Evolutionary conservation across 768 basidiomycete species (phyloP).

Genomic region (Pleurotus citrinopileatus): DNA sequence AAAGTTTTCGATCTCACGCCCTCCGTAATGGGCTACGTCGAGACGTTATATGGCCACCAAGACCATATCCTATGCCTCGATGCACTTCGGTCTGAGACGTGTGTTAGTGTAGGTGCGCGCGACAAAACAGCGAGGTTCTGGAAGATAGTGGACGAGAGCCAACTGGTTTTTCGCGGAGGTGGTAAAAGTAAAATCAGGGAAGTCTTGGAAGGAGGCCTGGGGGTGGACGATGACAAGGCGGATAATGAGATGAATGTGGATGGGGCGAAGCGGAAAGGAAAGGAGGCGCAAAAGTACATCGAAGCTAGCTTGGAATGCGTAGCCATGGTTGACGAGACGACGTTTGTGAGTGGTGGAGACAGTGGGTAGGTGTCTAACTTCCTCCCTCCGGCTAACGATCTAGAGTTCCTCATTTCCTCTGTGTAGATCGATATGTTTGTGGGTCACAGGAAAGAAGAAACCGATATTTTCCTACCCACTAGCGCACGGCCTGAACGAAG

Average conservation of each 20-base stretch:
- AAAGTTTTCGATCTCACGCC: slow-evolving; percentile 78
- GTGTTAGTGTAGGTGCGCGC: slow-evolving; percentile 83
- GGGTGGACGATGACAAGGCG: slow-evolving; percentile 56
- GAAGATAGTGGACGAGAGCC: slow-evolving; percentile 95
- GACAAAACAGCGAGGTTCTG: slow-evolving; percentile 93
- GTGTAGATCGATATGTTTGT: slow-evolving; percentile 85
- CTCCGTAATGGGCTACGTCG: slow-evolving; percentile 86
- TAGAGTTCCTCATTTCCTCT: background rate
- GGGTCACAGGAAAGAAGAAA: slow-evolving; percentile 93
- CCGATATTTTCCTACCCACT: slow-evolving; percentile 84
- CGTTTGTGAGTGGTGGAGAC: slow-evolving; percentile 92
- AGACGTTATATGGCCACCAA: slow-evolving; percentile 97
- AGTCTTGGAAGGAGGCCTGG: slow-evolving; percentile 73
- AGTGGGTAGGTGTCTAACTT: slow-evolving; percentile 78
- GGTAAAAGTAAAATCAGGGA: slow-evolving; percentile 78
- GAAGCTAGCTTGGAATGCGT: slow-evolving; percentile 93
- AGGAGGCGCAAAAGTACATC: slow-evolving; percentile 51
- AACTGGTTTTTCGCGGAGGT: slow-evolving; percentile 96
- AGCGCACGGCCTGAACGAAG: slow-evolving; percentile 83
- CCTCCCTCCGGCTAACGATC: background rate
- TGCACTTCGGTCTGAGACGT: slow-evolving; percentile 78
- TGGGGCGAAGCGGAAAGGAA: slow-evolving; percentile 30
- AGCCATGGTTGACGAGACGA: slow-evolving; percentile 93
- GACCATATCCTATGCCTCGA: slow-evolving; percentile 79
- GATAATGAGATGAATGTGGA: slow-evolving; percentile 28